A percentile compares a stretch with the other conserved stretches of the same genome.
phyloP scores from a whole-genome alignment of 2,329 filamentous ascomycete genomes.

The Pseudophaeomoniella oleicola region DNA sequence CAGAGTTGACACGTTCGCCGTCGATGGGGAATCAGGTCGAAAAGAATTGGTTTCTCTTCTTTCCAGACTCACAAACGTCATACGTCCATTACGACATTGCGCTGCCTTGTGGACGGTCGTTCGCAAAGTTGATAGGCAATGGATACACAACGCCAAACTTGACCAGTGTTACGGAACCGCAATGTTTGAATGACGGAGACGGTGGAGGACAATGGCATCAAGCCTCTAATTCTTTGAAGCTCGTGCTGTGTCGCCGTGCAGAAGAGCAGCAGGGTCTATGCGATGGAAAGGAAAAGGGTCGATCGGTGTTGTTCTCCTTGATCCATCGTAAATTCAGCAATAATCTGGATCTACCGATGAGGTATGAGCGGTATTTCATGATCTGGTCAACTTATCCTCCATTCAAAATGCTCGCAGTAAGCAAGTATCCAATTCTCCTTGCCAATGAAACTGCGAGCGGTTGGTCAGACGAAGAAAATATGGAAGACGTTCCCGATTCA shows the following conservation, averaged over 20 bases:
- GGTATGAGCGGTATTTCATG: slow-evolving; percentile 24
- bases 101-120: slow-evolving; percentile 9
- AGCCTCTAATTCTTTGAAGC: slow-evolving; percentile 21
- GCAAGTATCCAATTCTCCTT: slow-evolving; percentile 19
- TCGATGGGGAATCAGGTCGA: slow-evolving; percentile 19
- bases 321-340: slow-evolving; percentile 24
- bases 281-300: slow-evolving; percentile 11
- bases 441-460: slow-evolving; percentile 21
- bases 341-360: slow-evolving; percentile 17
- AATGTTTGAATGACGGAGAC: slow-evolving; percentile 13
- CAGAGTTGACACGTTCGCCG: slow-evolving; percentile 23
- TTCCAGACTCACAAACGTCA: slow-evolving; percentile 15
- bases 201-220: slow-evolving; percentile 21
- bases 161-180: slow-evolving; percentile 14
- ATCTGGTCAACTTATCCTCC: slow-evolving; percentile 21
- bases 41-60: slow-evolving; percentile 27
- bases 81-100: slow-evolving; percentile 22
- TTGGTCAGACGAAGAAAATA: slow-evolving; percentile 19
- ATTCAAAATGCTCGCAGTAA: slow-evolving; percentile 21
- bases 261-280: slow-evolving; percentile 4
- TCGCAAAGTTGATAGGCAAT: slow-evolving; percentile 17
- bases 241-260: slow-evolving; percentile 19
- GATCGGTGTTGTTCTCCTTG: slow-evolving; percentile 18
- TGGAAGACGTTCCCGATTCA: slow-evolving; percentile 14
- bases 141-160: slow-evolving; percentile 17